phyloP scores from a whole-genome alignment of 176 grass and related monocot species.

The Ampelocalamus luodianensis region DNA sequence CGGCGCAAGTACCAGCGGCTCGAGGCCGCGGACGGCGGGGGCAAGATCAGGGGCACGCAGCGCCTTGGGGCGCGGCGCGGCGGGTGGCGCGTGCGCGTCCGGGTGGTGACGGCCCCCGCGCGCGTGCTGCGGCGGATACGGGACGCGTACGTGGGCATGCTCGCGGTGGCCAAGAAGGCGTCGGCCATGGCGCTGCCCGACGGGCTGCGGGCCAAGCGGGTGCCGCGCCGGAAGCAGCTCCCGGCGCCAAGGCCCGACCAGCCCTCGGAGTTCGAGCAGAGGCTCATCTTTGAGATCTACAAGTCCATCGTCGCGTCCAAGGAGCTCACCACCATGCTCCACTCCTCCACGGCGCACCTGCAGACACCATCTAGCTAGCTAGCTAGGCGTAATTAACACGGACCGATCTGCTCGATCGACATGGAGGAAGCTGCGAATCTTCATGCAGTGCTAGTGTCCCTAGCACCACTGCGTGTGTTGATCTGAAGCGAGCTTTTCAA shows the following conservation, averaged over 20 bases:
- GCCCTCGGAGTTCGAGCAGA: conserved; percentile 56
- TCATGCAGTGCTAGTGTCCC: not conserved
- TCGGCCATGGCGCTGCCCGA: conserved; percentile 31
- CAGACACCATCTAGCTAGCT: not conserved
- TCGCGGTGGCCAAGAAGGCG: conserved; percentile 54
- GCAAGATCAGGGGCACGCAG: not conserved
- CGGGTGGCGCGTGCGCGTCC: conserved; percentile 44
- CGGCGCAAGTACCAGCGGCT: conserved; percentile 72
- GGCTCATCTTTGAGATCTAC: conserved; percentile 78
- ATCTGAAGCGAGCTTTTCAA: not conserved
- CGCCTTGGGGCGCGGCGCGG: conserved; percentile 46
- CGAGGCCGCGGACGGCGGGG: not conserved
- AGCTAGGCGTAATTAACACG: not conserved
- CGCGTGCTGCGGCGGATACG: conserved; percentile 49
- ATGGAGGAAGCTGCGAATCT: not conserved
- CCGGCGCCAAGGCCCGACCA: not conserved
- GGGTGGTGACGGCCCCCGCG: conserved; percentile 42
- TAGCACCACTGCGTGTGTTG: not conserved
- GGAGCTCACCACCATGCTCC: conserved; percentile 66
- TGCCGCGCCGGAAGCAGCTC: conserved; percentile 46
- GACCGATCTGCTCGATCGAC: conserved; percentile 12
- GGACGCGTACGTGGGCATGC: conserved; percentile 84
- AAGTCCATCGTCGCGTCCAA: conserved; percentile 75
- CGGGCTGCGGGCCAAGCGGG: conserved; percentile 49
- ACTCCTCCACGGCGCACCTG: conserved; percentile 40